Conservation (phyloP, 139 green algal genomes). For the Pleodorina starrii region DNA sequence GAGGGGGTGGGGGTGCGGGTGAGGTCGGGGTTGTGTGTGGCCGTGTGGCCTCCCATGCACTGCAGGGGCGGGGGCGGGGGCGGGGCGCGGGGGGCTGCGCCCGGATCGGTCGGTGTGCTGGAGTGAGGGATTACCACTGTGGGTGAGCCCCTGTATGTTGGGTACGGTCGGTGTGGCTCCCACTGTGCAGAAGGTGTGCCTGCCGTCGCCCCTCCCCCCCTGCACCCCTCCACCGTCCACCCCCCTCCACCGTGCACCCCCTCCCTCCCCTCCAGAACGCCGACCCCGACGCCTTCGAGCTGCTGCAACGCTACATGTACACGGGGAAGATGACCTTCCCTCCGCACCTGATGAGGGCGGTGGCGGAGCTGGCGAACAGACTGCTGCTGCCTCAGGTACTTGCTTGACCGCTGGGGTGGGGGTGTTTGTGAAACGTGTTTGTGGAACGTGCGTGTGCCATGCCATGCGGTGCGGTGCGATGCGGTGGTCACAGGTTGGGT, state of each 20-base stretch:
- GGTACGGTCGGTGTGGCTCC: not conserved
- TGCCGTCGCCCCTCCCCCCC: not conserved
- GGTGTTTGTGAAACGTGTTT: too few species aligned
- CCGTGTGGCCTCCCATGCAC: too few species aligned
- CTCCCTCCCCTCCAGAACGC: not conserved
- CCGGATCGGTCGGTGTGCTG: not conserved
- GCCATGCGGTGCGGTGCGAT: too few species aligned
- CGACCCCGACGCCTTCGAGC: conserved; percentile 21
- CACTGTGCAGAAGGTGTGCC: not conserved
- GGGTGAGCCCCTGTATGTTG: not conserved
- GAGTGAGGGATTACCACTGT: not conserved
- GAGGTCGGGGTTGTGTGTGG: too few species aligned
- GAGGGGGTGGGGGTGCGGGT: too few species aligned
- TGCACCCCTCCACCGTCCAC: too few species aligned
- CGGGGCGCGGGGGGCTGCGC: not conserved
- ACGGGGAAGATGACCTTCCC: not conserved
- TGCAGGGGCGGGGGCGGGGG: too few species aligned
- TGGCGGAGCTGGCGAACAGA: conserved; percentile 37
- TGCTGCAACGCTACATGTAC: conserved; percentile 11
- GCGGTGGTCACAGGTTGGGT: too few species aligned
- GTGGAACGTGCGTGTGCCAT: too few species aligned
- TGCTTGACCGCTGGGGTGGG: too few species aligned
- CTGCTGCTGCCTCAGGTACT: conserved; percentile 13
- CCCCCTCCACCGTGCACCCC: not conserved
- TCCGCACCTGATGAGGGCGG: not conserved